Evolutionary conservation across 768 basidiomycete genomes (phyloP), one percentile per base, ranked within the genome.

Genomic region (Suillus luteus): DNA sequence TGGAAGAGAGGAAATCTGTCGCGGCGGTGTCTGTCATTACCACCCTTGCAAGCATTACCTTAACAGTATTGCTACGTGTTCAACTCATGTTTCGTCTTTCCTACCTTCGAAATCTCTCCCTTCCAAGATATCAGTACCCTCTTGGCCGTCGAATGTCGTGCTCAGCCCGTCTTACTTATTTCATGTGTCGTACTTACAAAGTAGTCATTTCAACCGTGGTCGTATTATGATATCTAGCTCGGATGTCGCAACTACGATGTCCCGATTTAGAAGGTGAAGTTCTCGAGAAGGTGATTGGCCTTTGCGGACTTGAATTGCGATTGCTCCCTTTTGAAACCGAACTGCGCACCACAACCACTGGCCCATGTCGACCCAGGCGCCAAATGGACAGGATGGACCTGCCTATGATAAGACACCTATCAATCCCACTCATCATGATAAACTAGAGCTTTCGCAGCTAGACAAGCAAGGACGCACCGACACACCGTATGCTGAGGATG

Each of bases 401-500:
- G 6, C 6, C 6, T 22, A 17, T 24, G 38, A 57, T 38, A 40
- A 40, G 22, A 57, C 24, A 38, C 55, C 14, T 8, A 17, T 57
- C 22, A 8, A 24, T 12, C 4, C 14, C 22, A 24, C 22, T 22
- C n/a, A 55, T 9, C n/a, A 37, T 24, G n/a, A 37, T 24, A 38
- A 38, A 38, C 37, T 24, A 40, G 37, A 55, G 24, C 15, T 14
- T 38, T 8, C 22, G 14, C 55, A 22, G 22, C 37, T 55, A 10
- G 55, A 55, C 11, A n/a, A 55, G 33, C 54, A n/a, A n/a, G 55
- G 12, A 38, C 55, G 5, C 12, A 37, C 35, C 33, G 11, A 35
- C n/a, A 3, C 55, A 2, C 55, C 37, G 8, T 24, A 17, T 55
- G 55, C 4, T 19, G 67, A 68, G n/a, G 85, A 91, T 66, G 81